Conservation (phyloP, 2,329 filamentous ascomycete species). For the Fusarium nematophilum region DNA sequence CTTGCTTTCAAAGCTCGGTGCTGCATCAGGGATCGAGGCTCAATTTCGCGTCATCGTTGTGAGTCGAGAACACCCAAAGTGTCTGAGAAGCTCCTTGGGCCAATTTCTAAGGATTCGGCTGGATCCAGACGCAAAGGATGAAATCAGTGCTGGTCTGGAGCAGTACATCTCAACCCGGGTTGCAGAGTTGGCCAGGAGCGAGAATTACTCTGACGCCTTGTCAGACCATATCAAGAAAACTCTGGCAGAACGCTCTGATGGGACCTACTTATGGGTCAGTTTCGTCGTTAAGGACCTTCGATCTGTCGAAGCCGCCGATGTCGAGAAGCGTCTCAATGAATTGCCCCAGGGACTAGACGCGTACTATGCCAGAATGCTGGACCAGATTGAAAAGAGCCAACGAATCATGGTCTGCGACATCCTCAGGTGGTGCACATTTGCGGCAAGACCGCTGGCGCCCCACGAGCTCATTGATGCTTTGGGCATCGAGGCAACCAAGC, state of each 20-base stretch:
- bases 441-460: too few species aligned
- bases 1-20: neutral
- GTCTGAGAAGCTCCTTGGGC: too few species aligned
- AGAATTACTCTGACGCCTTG: neutral
- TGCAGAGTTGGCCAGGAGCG: neutral
- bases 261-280: slow-evolving; percentile 1
- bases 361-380: slow-evolving; percentile 2
- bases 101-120: too few species aligned
- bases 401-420: too few species aligned
- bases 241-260: neutral
- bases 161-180: neutral
- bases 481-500: too few species aligned
- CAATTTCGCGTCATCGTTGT: too few species aligned
- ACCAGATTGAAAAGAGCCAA: neutral
- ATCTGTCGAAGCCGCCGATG: neutral
- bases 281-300: neutral
- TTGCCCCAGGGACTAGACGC: neutral
- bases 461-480: too few species aligned
- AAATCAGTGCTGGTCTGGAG: neutral
- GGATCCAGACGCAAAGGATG: too few species aligned
- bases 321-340: neutral
- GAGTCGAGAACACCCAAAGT: too few species aligned
- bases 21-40: too few species aligned
- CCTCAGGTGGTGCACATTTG: too few species aligned
- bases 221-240: neutral